A percentile compares a stretch with the other conserved stretches of the same genome.
Evolutionary conservation across 352 stramenopile species (phyloP).

Genomic region (Phytophthora idaei): DNA sequence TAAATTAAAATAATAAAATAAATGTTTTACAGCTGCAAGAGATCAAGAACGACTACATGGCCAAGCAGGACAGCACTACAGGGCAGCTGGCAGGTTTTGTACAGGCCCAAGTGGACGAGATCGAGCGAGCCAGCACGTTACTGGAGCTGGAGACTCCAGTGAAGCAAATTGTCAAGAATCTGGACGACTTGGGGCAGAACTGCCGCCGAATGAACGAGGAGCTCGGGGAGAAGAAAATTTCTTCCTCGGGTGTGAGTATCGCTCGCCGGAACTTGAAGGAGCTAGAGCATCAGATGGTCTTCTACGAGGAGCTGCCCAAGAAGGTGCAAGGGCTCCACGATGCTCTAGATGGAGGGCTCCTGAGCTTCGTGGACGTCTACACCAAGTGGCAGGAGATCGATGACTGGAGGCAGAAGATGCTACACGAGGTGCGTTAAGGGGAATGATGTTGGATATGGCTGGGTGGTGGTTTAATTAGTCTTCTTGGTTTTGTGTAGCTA

Average conservation of each 20-base stretch:
- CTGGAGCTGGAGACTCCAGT: slow-evolving; percentile 76
- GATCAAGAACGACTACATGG: slow-evolving; percentile 83
- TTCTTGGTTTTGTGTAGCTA: slow-evolving; percentile 42
- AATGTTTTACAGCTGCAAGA: slow-evolving; percentile 59
- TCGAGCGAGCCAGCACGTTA: slow-evolving; percentile 76
- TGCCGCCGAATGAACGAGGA: slow-evolving; percentile 87
- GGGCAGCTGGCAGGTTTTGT: slow-evolving; percentile 75
- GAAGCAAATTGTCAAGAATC: slow-evolving; percentile 61
- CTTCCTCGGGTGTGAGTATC: slow-evolving; percentile 75
- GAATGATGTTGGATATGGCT: not conserved
- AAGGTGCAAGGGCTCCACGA: slow-evolving; percentile 65
- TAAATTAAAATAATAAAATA: not conserved
- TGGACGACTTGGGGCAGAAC: slow-evolving; percentile 58
- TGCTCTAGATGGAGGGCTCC: slow-evolving; percentile 51
- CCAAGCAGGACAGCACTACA: slow-evolving; percentile 78
- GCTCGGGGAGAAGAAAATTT: slow-evolving; percentile 81
- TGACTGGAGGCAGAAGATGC: slow-evolving; percentile 84
- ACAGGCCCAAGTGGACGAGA: slow-evolving; percentile 83
- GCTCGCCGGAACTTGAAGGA: slow-evolving; percentile 82
- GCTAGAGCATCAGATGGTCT: slow-evolving; percentile 80
- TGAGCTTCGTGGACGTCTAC: slow-evolving; percentile 70
- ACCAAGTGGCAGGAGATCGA: slow-evolving; percentile 74
- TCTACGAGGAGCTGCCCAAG: slow-evolving; percentile 76
- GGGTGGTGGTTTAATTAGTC: not conserved
- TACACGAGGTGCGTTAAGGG: slow-evolving; percentile 64